Percentiles rank a stretch among this genome's conserved stretches.
Evolutionary conservation across 768 basidiomycete species (phyloP).

Genomic region (Dacryopinax primogenitus): DNA sequence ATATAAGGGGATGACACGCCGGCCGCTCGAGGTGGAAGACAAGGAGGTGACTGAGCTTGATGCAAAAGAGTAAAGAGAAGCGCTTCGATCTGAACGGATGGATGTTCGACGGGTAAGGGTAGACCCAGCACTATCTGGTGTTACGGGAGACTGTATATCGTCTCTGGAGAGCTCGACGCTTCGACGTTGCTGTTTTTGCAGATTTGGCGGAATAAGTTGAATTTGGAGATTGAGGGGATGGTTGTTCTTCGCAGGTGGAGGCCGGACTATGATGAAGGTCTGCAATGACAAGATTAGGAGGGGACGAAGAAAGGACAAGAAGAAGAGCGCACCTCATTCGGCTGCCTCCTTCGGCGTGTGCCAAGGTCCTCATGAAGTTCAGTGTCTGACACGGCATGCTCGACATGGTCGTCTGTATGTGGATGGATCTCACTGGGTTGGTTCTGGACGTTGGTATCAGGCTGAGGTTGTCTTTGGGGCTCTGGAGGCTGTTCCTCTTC

Average conservation of each 20-base stretch:
- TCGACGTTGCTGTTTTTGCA: constrained; percentile 15
- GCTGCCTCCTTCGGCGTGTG: neutral
- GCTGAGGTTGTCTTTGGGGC: neutral
- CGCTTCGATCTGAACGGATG: constrained; percentile 37
- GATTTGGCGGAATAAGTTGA: constrained; percentile 67
- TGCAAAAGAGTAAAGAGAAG: constrained; percentile 37
- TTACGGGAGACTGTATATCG: neutral
- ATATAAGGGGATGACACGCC: neutral
- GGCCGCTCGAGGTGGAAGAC: constrained; percentile 27
- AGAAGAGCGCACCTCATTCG: neutral
- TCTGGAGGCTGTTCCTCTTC: neutral
- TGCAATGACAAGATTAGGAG: constrained; percentile 23
- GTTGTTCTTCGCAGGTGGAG: constrained; percentile 71
- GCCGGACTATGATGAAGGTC: constrained; percentile 87
- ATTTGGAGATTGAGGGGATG: constrained; percentile 85
- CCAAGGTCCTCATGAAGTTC: neutral
- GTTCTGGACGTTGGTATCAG: neutral
- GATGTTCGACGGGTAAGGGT: constrained; percentile 23
- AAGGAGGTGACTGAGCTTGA: constrained; percentile 22
- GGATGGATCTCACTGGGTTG: neutral
- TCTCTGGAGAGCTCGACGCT: neutral
- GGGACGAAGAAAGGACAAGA: neutral
- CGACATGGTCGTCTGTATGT: neutral
- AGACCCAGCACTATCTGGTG: neutral
- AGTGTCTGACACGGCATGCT: neutral